A percentile compares a stretch with the other conserved stretches of the same genome.
These are phyloP conservation scores for Rhynchosporium secalis DNA, from an alignment of 2,329 filamentous ascomycete species.

Conservation along the genomic window DNA sequence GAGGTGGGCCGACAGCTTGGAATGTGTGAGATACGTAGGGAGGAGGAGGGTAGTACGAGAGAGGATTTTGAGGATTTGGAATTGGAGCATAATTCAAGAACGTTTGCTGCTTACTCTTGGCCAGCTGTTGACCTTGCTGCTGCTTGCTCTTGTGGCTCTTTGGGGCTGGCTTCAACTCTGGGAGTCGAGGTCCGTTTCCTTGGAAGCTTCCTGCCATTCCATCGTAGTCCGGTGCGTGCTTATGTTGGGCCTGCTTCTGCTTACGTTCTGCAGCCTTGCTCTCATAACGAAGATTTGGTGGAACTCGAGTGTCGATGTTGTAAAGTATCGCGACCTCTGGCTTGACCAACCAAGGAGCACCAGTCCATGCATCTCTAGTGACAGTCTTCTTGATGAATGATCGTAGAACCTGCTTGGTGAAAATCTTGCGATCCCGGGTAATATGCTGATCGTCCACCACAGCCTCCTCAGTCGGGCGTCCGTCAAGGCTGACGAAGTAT, in stretches of 20 bases:
- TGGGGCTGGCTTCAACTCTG: slow-evolving; percentile 71
- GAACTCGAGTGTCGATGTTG: slow-evolving; percentile 84
- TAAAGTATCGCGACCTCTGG: slow-evolving; percentile 79
- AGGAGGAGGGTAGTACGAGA: slow-evolving; percentile 31
- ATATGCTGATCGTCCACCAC: slow-evolving; percentile 81
- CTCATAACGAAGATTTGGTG: slow-evolving; percentile 78
- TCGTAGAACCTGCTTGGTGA: slow-evolving; percentile 90
- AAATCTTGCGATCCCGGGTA: slow-evolving; percentile 82
- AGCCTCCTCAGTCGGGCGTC: slow-evolving; percentile 68
- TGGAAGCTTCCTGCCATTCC: slow-evolving; percentile 41
- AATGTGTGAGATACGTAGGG: slow-evolving; percentile 38
- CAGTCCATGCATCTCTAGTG: slow-evolving; percentile 87
- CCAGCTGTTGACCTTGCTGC: slow-evolving; percentile 44
- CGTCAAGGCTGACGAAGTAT: slow-evolving; percentile 77
- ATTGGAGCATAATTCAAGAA: slow-evolving; percentile 38
- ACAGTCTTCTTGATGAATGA: slow-evolving; percentile 95
- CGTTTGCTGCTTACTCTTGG: slow-evolving; percentile 44
- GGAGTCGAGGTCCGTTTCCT: slow-evolving; percentile 56
- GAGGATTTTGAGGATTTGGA: slow-evolving; percentile 25
- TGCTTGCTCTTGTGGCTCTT: slow-evolving; percentile 68
- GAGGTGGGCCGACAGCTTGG: slow-evolving; percentile 39
- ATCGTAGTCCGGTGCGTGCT: slow-evolving; percentile 36
- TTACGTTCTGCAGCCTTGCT: slow-evolving; percentile 77
- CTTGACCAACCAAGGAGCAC: slow-evolving; percentile 96
- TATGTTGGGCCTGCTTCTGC: slow-evolving; percentile 66